These are phyloP conservation scores for Saturnispora zaruensis DNA, from an alignment of 805 yeast species.

Conservation along the genomic window DNA sequence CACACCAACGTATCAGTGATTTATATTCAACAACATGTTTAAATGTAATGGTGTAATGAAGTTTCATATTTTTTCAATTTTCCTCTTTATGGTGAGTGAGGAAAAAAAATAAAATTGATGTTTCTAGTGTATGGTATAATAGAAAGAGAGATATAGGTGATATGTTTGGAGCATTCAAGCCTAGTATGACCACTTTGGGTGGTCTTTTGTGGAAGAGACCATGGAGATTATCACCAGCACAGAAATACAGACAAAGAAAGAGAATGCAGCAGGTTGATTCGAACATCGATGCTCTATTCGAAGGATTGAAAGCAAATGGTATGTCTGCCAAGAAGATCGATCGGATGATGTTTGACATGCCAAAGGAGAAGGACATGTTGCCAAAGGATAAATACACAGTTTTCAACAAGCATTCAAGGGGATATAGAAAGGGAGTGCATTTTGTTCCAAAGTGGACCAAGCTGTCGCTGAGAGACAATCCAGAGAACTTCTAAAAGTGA, in stretches of 20 bases:
- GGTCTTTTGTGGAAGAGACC: constrained; percentile 78
- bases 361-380: constrained; percentile 74
- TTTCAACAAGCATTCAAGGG: constrained; percentile 62
- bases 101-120: background rate
- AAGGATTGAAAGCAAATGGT: constrained; percentile 35
- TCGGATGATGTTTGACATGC: constrained; percentile 41
- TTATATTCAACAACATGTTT: background rate
- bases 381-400: constrained; percentile 82
- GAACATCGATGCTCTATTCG: constrained; percentile 57
- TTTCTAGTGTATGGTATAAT: background rate
- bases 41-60: background rate
- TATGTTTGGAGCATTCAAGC: constrained; percentile 56
- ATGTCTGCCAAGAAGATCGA: constrained; percentile 28
- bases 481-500: constrained; percentile 48
- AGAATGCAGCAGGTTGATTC: constrained; percentile 77
- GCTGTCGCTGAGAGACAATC: constrained; percentile 69
- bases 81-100: background rate
- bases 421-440: constrained; percentile 84
- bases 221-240: constrained; percentile 69
- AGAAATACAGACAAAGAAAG: constrained; percentile 76
- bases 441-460: constrained; percentile 90
- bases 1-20: too few relatives aligned
- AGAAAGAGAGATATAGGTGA: background rate
- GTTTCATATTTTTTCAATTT: background rate
- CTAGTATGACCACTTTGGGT: constrained; percentile 48